Base-by-base conservation (phyloP, 1,284 basidiomycete species). In the Puccinia hordei region DNA sequence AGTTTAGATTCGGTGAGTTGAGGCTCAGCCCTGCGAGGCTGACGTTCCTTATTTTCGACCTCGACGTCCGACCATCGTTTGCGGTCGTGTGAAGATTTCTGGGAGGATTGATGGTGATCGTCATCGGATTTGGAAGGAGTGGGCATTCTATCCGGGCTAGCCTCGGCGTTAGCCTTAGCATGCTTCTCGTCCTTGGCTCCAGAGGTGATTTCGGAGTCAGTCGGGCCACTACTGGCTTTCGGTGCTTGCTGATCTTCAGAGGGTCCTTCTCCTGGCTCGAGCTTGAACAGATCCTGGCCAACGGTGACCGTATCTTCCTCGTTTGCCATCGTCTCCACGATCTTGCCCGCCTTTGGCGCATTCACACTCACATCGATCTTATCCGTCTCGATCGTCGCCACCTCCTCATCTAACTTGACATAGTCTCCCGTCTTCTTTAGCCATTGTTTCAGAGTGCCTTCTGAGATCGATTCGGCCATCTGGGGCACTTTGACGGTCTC, bases 321-420 rank as follows among this genome's bases (percentile, higher is more conserved):
- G 73, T 90, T 89, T 59, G 92, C 95, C 65, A 96, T 90, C 41
- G 93, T 88, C 86, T 98, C 93, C 30, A 91, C 89, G 83, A 99
- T 95, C 81, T 89, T 95, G 41, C 96, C 96, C 13, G 94, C 89
- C 84, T 90, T 88, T 22, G 96, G 93, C 15, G 96, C 93, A 86
- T 98, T 99, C 82, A 99, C 96, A 12, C 94, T 92, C 63, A 99
- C 94, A 86, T 99, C 96, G 84, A 98, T 98, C 94, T 98, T 98
- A 89, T 99, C 96, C 17, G 96, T 99, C 88, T 99, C 96, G 83
- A 99, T 98, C 68, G 94, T 96, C 35, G 95, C 96, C 80, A 99
- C 89, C 88, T 99, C 96, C 87, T 99, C 96, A 86, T 98, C 94
- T 59, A 89, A 91, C 85, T 91, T 90, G 81, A 99, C 95, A 82